Base-by-base conservation (phyloP, 1,284 basidiomycete species). In the Marasmius sp. region DNA sequence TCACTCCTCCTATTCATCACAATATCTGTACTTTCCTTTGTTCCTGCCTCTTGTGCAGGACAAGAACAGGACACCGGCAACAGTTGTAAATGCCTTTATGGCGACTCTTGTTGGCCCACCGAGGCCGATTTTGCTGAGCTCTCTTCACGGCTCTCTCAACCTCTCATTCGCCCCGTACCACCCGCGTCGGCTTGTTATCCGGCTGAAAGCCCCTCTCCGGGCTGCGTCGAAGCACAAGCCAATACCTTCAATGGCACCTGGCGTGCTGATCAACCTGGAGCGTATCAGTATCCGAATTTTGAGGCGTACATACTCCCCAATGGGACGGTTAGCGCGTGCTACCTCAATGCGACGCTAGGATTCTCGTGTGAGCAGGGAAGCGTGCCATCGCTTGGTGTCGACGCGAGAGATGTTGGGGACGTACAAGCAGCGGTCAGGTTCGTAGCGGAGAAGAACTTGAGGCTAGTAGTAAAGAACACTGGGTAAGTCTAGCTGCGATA, bases 381-480 rank as follows among this genome's bases (percentile, higher is more conserved):
- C n/a, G n/a, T 52, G 9, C 27, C 48, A 8, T 22, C 27, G 12
- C 20, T 52, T 27, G 63, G 55, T 22, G 72, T 78, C 10, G 74
- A 77, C 38, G 73, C 70, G 12, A 64, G 69, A 10, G 66, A 59
- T 6, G 68, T 68, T 8, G 62, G 50, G 33, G 78, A 79, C 55
- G 60, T 79, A n/a, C 73, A 75, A 59, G 69, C 67, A 2, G 73
- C 73, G 8, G 69, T 77, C 45, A 61, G 62, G 11, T 77, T 78
- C 63, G 76, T 75, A 1, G 67, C 67, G 2, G 48, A 73, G 18
- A 65, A 78, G 60, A 72, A 75, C 57, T 62, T 81, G n/a, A 71
- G 72, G 16, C 51, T 80, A n/a, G 75, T 77, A 3, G 70, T 81
- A 47, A 80, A 80, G 67, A 80, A 78, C 58, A 80, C 78, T 0